Base-by-base conservation (phyloP, 2,329 filamentous ascomycete genomes). In the Epicoccum sorghinum region DNA sequence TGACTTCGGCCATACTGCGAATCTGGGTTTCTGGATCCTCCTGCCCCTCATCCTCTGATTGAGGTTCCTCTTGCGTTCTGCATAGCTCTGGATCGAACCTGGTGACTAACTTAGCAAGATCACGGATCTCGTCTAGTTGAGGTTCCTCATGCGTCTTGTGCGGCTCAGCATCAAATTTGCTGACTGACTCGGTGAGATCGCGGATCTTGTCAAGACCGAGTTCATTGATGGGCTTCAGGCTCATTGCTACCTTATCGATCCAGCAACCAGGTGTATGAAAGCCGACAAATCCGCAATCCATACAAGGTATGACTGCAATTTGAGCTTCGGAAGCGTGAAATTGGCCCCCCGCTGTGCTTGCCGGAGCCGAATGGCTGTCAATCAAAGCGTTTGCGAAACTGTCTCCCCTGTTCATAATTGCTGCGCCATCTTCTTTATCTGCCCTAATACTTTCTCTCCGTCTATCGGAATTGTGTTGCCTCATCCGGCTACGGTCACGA, bases 51-150 rank as follows among this genome's bases (percentile, higher is more conserved):
- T 49, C 43, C 7, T 50, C 38, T 1, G 47, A 43, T 22, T 32
- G 54, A 10, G 37, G 55, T 3, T 55, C 42, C n/a, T 55, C 46
- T 40, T 69, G 65, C 12, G 48, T 43, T 7, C 59, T 68, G 65
- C 63, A 66, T 9, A 61, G 66, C 7, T 64, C 67, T 8, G 68
- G 68, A 47, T 72, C 68, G 13, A 67, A 62, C 2, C 27, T 45
- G 9, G 65, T 7, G 14, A 58, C 60, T 6, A 46, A 44, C 0
- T 63, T 56, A 0, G 57, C 47, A 33, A 71, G 52, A 18, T 18
- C 18, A 3, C 18, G 18, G 18, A 18, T 18, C 18, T 18, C 18
- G 18, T 18, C 18, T 18, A 18, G 18, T 18, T 18, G 18, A 29
- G 6, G 9, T 9, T 7, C 27, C 6, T 29, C 6, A 29, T 29